These are phyloP conservation scores for Rhizoclosmatium hyalinum DNA, from an alignment of 371 early-diverging fungal genomes.

Conservation along the genomic window DNA sequence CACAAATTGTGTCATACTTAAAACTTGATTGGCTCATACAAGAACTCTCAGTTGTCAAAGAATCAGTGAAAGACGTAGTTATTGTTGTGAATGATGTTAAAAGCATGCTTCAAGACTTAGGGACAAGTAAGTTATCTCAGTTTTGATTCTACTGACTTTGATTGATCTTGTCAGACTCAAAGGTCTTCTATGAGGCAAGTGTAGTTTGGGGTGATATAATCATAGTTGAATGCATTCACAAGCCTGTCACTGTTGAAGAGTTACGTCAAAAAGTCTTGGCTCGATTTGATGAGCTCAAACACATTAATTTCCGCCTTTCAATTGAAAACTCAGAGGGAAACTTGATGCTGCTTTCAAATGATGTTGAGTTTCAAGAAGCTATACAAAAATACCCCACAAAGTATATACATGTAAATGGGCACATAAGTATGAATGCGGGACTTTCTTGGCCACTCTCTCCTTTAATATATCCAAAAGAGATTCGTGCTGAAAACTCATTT, in stretches of 20 bases:
- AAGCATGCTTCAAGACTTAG: background rate
- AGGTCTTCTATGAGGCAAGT: background rate
- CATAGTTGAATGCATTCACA: background rate
- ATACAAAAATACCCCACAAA: background rate
- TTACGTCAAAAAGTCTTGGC: background rate
- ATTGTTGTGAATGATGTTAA: background rate
- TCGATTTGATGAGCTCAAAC: background rate
- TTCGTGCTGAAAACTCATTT: constrained; percentile 3
- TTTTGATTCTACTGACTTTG: background rate
- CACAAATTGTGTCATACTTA: constrained; percentile 7
- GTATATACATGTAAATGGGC: background rate
- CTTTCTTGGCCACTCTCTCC: background rate
- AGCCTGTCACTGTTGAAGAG: background rate
- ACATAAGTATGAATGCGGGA: background rate
- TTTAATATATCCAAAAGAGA: background rate
- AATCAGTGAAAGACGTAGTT: background rate
- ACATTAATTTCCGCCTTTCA: background rate
- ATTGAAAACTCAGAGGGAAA: background rate
- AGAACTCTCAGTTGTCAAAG: background rate
- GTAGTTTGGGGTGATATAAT: constrained; percentile 14
- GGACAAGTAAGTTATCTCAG: background rate
- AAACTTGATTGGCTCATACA: background rate
- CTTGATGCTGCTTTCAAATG: background rate
- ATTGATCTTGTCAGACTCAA: background rate
- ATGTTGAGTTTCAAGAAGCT: constrained; percentile 5